Evolutionary conservation across 169 alveolate genomes (phyloP).

Genomic region (Cytauxzoon felis): DNA sequence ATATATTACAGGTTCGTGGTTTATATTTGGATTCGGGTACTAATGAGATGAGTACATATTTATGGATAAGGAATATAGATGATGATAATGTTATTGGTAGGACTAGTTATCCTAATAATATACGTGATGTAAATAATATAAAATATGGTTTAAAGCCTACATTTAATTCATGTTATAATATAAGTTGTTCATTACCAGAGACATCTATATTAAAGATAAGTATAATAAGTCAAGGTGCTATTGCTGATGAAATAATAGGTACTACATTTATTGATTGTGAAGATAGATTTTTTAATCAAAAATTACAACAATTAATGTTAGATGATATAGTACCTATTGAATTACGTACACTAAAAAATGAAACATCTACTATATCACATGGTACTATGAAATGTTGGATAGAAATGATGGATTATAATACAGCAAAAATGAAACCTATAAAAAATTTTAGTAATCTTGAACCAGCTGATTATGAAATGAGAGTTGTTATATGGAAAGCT

Average conservation of each 20-base stretch:
- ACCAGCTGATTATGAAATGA: constrained; percentile 80
- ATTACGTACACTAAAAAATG: constrained; percentile 70
- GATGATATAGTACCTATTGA: constrained; percentile 78
- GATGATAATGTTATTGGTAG: constrained; percentile 71
- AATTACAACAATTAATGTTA: constrained; percentile 72
- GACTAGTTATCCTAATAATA: constrained; percentile 76
- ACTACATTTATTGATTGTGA: constrained; percentile 84
- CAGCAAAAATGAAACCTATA: constrained; percentile 80
- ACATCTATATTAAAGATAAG: constrained; percentile 79
- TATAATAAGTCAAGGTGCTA: constrained; percentile 79
- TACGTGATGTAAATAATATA: constrained; percentile 36
- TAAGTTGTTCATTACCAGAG: constrained; percentile 85
- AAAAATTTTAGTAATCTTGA: constrained; percentile 76
- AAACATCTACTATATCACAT: constrained; percentile 78
- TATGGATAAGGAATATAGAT: constrained; percentile 75
- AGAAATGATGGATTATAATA: constrained; percentile 79
- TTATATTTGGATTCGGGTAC: constrained; percentile 78
- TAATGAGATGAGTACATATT: constrained; percentile 35
- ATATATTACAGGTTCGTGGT: constrained; percentile 83
- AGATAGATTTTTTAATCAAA: constrained; percentile 82
- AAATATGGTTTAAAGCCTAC: constrained; percentile 84
- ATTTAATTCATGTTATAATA: constrained; percentile 79
- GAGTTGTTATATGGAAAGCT: constrained; percentile 87
- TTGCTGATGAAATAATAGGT: constrained; percentile 83
- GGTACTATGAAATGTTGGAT: constrained; percentile 85